Base-by-base conservation (phyloP, 176 grass and related monocot species). In the Cenchrus purpureus region DNA sequence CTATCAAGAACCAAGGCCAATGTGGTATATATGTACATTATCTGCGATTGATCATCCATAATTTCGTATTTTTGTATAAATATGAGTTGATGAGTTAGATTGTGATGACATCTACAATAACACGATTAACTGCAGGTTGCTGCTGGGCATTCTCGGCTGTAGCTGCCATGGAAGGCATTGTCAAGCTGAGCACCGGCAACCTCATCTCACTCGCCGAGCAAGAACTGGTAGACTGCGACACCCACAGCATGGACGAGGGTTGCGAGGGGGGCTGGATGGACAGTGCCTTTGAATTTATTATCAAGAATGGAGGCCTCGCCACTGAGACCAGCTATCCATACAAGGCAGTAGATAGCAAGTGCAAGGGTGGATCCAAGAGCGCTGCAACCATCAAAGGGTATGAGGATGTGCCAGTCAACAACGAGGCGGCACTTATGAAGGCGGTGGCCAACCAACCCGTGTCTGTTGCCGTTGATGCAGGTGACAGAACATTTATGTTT, bases 381-480 rank as follows among this genome's bases (percentile, higher is more conserved):
- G 82, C 32, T 0, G 83, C 73, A 29, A 79, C 83, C 19, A 91
- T 89, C 61, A 79, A 68, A 0, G 76, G 92, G 0, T 82, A 85
- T 0, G 84, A 87, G 77, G 84, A 82, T 8, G 88, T 90, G 29
- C 91, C 81, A 3, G 20, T 62, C 10, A 87, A 92, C n/a, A 68
- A 89, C 16, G 87, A 87, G 74, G 74, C 37, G 87, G 11, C 58
- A 40, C n/a, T 64, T 11, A 64, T 64, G 61, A 87, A 92, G 44
- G 91, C 91, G 1, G 91, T 86, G 1, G 87, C 74, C 1, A 79
- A 71, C 53, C 87, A 87, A 29, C 87, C 83, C 0, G 85, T 92
- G 34, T 88, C 77, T 0, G 82, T 90, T 0, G 88, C 77, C 28
- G 80, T 93, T 9, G 88, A 93, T 9, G 88, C 75, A 15, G 50